These are phyloP conservation scores for Termitomyces sp. DNA, from an alignment of 1,284 basidiomycete species.

Conservation along the genomic window DNA sequence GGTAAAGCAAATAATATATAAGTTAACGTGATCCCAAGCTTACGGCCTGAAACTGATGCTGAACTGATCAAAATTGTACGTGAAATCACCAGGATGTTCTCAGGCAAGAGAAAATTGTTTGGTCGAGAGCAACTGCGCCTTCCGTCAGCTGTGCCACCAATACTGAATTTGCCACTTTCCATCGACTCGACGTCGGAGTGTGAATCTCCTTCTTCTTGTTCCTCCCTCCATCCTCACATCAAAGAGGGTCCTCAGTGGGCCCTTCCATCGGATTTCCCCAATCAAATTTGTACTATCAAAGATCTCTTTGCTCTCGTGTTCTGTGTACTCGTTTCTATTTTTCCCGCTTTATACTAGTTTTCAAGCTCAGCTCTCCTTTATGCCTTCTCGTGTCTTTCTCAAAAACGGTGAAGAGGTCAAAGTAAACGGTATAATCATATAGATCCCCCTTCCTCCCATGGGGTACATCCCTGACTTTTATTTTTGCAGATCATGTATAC, in stretches of 20 bases:
- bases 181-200: slow-evolving; percentile 32
- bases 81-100: slow-evolving; percentile 13
- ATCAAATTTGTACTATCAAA: slow-evolving; percentile 18
- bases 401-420: slow-evolving; percentile 78
- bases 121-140: slow-evolving; percentile 8
- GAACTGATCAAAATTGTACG: slow-evolving; percentile 10
- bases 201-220: slow-evolving; percentile 36
- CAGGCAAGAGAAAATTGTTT: slow-evolving; percentile 9
- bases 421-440: slow-evolving; percentile 64
- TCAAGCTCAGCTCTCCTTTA: slow-evolving; percentile 28
- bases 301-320: slow-evolving; percentile 15
- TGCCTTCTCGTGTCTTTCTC: slow-evolving; percentile 50
- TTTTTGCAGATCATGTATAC: slow-evolving; percentile 89
- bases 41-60: slow-evolving; percentile 8
- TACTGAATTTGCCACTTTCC: slow-evolving; percentile 10
- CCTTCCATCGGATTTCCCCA: slow-evolving; percentile 17
- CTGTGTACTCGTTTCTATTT: slow-evolving; percentile 23
- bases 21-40: background rate
- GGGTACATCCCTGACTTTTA: slow-evolving; percentile 20
- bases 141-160: slow-evolving; percentile 15
- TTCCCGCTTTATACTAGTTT: slow-evolving; percentile 25
- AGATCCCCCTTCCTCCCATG: slow-evolving; percentile 18
- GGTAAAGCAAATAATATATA: background rate
- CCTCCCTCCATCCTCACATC: slow-evolving; percentile 32
- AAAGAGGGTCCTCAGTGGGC: slow-evolving; percentile 16